Base-by-base conservation (phyloP, 2,329 filamentous ascomycete species). In the Colletotrichum navitas region DNA sequence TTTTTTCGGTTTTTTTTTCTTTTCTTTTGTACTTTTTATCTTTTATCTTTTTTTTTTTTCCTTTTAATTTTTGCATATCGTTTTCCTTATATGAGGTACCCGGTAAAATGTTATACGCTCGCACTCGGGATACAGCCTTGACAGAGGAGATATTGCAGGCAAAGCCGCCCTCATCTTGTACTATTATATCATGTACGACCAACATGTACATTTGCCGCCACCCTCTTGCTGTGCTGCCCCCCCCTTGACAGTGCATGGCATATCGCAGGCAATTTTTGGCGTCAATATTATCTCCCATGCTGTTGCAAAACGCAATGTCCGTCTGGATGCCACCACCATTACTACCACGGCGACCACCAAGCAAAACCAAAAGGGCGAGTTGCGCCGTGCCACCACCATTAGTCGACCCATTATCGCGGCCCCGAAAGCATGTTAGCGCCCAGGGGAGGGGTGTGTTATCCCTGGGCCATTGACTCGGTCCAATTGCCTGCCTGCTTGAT, bases 381-480 rank as follows among this genome's bases (percentile, higher is more conserved):
- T 55, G 36, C 47, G 61, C 43, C 34, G 64, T 49, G 34, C 45
- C 55, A 58, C 51, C 51, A 51, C 45, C 45, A 47, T 47, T 67
- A 34, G 18, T 47, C 64, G 68, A 64, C 68, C 68, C 68, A 71
- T 63, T 68, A 62, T 43, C 56, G 51, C 68, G 68, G 52, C 63
- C 64, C 43, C 64, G 36, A 63, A 49, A 49, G 65, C 59, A 32
- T 60, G 36, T 71, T 71, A 68, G 68, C 68, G 65, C 65, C 59
- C 68, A 68, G 60, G 45, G 65, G 65, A 32, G 65, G 65, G 68
- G 43, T 14, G 11, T 39, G 36, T 41, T 54, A 71, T 60, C 47
- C 68, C 68, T 71, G 65, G 52, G 45, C 26, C 58, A 11, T 34
- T 65, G 29, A 54, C 59, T 56, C 54, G 39, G 68, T 68, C 65